Base-by-base conservation (phyloP, 2,329 filamentous ascomycete species). In the Sclerotiophoma versabilis region DNA sequence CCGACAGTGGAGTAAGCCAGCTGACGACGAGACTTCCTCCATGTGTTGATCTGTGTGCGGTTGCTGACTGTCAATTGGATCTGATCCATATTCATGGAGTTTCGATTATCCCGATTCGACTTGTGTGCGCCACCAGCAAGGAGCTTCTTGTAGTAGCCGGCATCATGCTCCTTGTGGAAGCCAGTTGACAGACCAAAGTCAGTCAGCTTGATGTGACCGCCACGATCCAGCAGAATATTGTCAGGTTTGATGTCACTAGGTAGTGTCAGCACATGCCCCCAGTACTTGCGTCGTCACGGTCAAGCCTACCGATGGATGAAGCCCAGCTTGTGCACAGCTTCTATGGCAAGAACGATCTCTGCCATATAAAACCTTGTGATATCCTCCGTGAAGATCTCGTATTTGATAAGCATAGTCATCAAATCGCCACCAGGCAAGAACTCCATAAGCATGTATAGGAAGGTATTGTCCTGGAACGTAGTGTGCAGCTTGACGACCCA, bases 361-460 rank as follows among this genome's bases (percentile, higher is more conserved):
- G 95, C 95, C 86, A 99, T 99, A 78, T 99, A 99, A 78, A 99
- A 99, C 15, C 95, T 87, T 25, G 95, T 99, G 64, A 99, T 98
- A 65, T 99, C 95, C 76, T 98, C 93, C 0, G 92, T 96, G 76
- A 99, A 99, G 75, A 99, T 97, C 76, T 99, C 95, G 72, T 99
- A 99, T 83, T 98, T 99, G 81, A 99, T 99, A 65, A 99, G 83
- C 95, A 99, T 99, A 3, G 95, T 99, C 95, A 99, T 99, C 75
- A 99, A 78, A 80, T 99, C 95, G 76, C 95, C 95, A 76, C 95
- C 95, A 7, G 95, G 95, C 76, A 99, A 84, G 78, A 98, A 99
- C 78, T 99, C 95, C 95, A 99, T 99, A 58, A 99, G 83, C 88
- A 99, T 95, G 81, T 99, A 99, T 29, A 99, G 82, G 80, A 97